These are phyloP conservation scores for Cladosporium austrohemisphaericum DNA, from an alignment of 2,329 filamentous ascomycete species.

Conservation along the genomic window DNA sequence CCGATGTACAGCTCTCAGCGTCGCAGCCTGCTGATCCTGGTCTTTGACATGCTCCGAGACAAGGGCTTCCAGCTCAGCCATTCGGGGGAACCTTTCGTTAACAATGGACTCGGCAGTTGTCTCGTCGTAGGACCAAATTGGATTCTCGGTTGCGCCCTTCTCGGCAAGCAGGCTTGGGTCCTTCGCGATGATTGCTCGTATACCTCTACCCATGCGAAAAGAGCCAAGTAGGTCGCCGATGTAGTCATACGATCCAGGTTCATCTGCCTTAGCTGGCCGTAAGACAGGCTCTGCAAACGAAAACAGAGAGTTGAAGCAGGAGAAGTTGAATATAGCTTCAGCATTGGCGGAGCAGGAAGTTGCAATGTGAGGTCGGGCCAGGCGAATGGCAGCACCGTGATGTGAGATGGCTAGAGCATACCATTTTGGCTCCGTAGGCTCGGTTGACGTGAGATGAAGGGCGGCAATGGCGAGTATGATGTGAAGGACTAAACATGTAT, in stretches of 20 bases:
- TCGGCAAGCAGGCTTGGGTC: not conserved
- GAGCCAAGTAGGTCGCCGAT: conserved; percentile 5
- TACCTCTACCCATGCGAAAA: conserved; percentile 6
- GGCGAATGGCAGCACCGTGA: conserved; percentile 16
- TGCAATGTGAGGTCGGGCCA: conserved; percentile 14
- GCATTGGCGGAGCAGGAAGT: conserved; percentile 6
- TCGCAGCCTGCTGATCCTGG: not conserved
- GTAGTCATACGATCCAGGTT: not conserved
- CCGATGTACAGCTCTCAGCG: not conserved
- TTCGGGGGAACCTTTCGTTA: not conserved
- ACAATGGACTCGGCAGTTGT: not conserved
- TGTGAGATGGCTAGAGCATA: conserved; percentile 14
- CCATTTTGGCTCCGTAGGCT: conserved; percentile 10
- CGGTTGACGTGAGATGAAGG: conserved; percentile 14
- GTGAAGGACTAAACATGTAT: conserved; percentile 15
- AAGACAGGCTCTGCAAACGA: conserved; percentile 11
- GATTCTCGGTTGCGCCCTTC: conserved; percentile 2
- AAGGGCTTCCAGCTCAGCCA: not conserved
- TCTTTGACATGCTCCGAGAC: not conserved
- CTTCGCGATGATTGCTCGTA: conserved; percentile 10
- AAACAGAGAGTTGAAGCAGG: conserved; percentile 17
- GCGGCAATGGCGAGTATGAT: conserved; percentile 16
- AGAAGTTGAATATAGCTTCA: conserved; percentile 16
- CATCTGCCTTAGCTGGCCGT: not conserved
- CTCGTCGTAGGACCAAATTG: conserved; percentile 6